Conservation (phyloP, 2,329 filamentous ascomycete genomes). For the Diaporthe capsici region DNA sequence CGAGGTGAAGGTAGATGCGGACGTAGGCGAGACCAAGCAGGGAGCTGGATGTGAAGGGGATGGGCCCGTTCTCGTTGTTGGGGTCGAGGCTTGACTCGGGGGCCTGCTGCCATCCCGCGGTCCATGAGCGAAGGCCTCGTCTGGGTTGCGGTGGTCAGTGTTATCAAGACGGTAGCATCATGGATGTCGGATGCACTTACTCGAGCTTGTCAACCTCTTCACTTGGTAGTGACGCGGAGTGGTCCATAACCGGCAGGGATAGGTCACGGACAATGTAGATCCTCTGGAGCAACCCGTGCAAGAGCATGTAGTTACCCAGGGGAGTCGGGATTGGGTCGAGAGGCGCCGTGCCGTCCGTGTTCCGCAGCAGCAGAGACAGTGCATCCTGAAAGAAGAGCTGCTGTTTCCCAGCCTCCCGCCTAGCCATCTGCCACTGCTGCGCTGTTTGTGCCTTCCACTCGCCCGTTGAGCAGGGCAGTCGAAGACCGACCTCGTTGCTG, state of each 20-base stretch:
- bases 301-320: constrained; percentile 54
- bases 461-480: constrained; percentile 53
- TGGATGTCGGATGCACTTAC: background rate
- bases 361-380: constrained; percentile 50
- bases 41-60: constrained; percentile 61
- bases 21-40: constrained; percentile 62
- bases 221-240: background rate
- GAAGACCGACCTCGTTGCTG: constrained; percentile 53
- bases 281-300: constrained; percentile 55
- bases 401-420: constrained; percentile 48
- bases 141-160: constrained; percentile 51
- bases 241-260: constrained; percentile 50
- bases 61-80: constrained; percentile 57
- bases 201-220: constrained; percentile 27
- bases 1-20: constrained; percentile 60
- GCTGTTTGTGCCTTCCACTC: constrained; percentile 54
- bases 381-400: constrained; percentile 56
- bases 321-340: constrained; percentile 54
- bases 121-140: constrained; percentile 54
- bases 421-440: constrained; percentile 49
- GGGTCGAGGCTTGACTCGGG: constrained; percentile 56
- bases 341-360: constrained; percentile 47
- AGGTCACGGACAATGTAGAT: constrained; percentile 56
- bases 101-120: constrained; percentile 55
- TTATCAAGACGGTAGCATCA: constrained; percentile 44